These are phyloP conservation scores for Venturia effusa DNA, from an alignment of 2,329 filamentous ascomycete species.

Conservation along the genomic window DNA sequence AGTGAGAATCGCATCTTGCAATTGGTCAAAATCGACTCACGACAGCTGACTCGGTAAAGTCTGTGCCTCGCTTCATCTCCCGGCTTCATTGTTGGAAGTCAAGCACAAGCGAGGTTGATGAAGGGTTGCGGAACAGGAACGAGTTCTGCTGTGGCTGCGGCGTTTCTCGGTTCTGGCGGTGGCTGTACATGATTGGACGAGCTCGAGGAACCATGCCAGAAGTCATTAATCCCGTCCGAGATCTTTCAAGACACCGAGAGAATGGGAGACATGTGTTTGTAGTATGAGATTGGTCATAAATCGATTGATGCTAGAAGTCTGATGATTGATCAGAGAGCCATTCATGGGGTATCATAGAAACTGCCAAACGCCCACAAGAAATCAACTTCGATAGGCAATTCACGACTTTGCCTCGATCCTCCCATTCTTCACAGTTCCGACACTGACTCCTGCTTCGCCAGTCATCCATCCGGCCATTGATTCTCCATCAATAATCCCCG, in stretches of 20 bases:
- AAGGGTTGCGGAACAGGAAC: neutral
- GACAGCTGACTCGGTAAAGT: neutral
- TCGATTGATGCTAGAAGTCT: neutral
- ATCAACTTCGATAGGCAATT: neutral
- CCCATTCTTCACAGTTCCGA: conserved; percentile 57
- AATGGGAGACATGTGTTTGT: too few species aligned
- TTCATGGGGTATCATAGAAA: neutral
- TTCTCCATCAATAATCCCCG: conserved; percentile 62
- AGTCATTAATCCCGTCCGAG: neutral
- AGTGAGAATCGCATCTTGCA: neutral
- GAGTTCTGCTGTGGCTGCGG: neutral
- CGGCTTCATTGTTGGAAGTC: neutral
- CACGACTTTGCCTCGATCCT: conserved; percentile 36
- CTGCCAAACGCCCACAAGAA: neutral
- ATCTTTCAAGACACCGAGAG: neutral
- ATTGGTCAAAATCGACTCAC: neutral
- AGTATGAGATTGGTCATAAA: neutral
- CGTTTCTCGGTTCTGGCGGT: neutral
- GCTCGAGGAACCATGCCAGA: neutral
- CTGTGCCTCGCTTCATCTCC: neutral
- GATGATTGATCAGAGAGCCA: neutral
- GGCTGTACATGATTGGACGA: neutral
- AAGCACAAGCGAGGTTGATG: neutral
- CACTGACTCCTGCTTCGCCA: conserved; percentile 70
- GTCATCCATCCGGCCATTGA: conserved; percentile 87